Evolutionary conservation across 1,139 yeast species (phyloP), one percentile per base, ranked within the genome.

Genomic region (Magnusiomyces sp.): DNA sequence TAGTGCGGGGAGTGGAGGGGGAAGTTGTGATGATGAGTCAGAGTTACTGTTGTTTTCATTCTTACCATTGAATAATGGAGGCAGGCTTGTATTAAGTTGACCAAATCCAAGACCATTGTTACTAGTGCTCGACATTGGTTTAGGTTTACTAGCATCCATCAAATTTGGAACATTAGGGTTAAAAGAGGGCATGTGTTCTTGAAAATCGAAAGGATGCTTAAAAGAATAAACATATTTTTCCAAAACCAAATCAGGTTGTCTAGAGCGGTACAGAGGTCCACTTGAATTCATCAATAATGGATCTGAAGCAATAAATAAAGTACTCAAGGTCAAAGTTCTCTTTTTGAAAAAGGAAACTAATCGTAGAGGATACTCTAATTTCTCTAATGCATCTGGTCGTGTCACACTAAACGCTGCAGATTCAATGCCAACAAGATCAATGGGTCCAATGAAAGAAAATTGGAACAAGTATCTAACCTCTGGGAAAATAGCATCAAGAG

Each of bases 401-500:
- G 38, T 20, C 4, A 48, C 46, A 20, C 43, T 20, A 31, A 34
- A 27, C 5, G 39, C 45, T 37, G 50, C 40, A 17, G 39, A 37
- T 19, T 52, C 55, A 19, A 49, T 47, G 23, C 46, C 52, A n/a
- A 50, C 46, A 11, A 51, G 44, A 17, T 63, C 66, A 17, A 64
- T 59, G 5, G 68, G 67, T 2, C 71, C 72, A 50, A 62, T 61
- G 55, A 69, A 69, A 0, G 71, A 68, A 52, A 62, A 61, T 40
- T 66, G 62, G 57, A 67, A 69, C 42, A 67, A 62, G 52, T 69
- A 70, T 20, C 71, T 56, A 5, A 64, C 63, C 52, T 69, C 73
- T n/a, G 72, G 68, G 53, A 68, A 68, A 33, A 69, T 54, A 0
- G 71, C 69, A 48, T 64, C 68, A 32, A 64, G 50, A 1, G 60